Evolutionary conservation across 345 rosid genomes (phyloP).

Genomic region (Corchorus olitorius): DNA sequence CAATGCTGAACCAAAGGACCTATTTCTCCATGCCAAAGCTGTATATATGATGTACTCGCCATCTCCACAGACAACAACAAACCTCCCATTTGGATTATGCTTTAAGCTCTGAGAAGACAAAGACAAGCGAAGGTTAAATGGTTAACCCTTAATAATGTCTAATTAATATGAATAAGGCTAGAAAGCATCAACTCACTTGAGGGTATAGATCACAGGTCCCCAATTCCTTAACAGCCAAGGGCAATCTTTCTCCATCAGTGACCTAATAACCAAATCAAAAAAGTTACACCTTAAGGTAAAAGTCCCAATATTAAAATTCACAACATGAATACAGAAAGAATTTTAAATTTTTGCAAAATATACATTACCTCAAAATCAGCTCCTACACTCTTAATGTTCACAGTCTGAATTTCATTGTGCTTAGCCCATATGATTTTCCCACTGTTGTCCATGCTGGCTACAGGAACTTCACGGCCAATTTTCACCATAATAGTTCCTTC

Average conservation of each 20-base stretch:
- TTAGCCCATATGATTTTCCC: conserved; percentile 99
- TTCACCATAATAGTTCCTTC: conserved; percentile 99
- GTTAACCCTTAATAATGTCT: neutral
- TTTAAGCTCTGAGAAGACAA: conserved; percentile 70
- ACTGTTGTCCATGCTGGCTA: conserved; percentile 98
- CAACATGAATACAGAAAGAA: conserved; percentile 16
- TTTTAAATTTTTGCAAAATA: conserved; percentile 15
- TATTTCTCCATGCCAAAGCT: conserved; percentile 99
- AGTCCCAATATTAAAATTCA: conserved; percentile 15
- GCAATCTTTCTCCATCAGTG: conserved; percentile 98
- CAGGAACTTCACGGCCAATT: conserved; percentile 97
- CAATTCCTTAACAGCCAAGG: conserved; percentile 95
- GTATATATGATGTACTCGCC: conserved; percentile 98
- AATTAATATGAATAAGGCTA: conserved; percentile 19
- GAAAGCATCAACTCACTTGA: conserved; percentile 65
- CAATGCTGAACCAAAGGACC: conserved; percentile 97
- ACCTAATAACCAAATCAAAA: conserved; percentile 48
- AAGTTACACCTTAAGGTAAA: conserved; percentile 9
- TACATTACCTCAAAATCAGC: conserved; percentile 86
- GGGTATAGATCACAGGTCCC: conserved; percentile 99
- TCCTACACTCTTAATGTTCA: conserved; percentile 94
- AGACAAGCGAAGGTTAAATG: neutral
- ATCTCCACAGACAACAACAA: conserved; percentile 98
- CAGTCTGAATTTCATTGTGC: conserved; percentile 99
- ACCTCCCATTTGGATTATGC: conserved; percentile 98